Evolutionary conservation across 1,284 basidiomycete species (phyloP), one percentile per base, ranked within the genome.

Genomic region (Ustilago xerochloae): DNA sequence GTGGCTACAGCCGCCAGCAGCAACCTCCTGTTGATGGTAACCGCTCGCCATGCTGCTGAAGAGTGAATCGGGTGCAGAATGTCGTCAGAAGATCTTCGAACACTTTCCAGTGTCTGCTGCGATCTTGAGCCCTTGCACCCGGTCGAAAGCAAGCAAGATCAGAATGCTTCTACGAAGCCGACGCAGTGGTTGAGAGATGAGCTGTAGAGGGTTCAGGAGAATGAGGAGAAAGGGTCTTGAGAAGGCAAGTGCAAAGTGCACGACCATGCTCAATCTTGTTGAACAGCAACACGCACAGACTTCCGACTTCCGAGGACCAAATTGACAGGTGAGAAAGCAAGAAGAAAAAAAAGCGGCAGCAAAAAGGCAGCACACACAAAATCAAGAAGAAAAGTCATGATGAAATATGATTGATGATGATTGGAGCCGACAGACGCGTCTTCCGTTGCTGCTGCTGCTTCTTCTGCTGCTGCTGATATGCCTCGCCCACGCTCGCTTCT

Each of bases 1-100:
- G 59, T 77, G 74, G 47, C 66, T 71, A 43, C 69, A 61, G 4
- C 79, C 80, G 26, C 65, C 71, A 0, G 81, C 78, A n/a, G 76
- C 66, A 24, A 82, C 35, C 49, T 75, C 64, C 60, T 79, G 70
- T 32, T 68, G 55, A 30, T 75, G 72, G 38, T 71, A 74, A 5
- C 75, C 75, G 62, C 68, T 71, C 51, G 73, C 64, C 73, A 75
- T 45, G 22, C 3, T 54, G 39, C 13, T 5, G n/a, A n/a, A n/a
- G n/a, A n/a, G n/a, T n/a, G n/a, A n/a, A n/a, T n/a, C n/a, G 33
- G 24, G 33, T 35, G 9, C 33, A 16, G 33, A 36, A 36, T 12
- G 35, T n/a, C 7, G 35, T n/a, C n/a, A n/a, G n/a, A n/a, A n/a
- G n/a, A n/a, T n/a, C n/a, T n/a, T n/a, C n/a, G n/a, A n/a, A n/a